Evolutionary conservation across 768 basidiomycete genomes (phyloP).

Genomic region (Boletus subcaerulescens): DNA sequence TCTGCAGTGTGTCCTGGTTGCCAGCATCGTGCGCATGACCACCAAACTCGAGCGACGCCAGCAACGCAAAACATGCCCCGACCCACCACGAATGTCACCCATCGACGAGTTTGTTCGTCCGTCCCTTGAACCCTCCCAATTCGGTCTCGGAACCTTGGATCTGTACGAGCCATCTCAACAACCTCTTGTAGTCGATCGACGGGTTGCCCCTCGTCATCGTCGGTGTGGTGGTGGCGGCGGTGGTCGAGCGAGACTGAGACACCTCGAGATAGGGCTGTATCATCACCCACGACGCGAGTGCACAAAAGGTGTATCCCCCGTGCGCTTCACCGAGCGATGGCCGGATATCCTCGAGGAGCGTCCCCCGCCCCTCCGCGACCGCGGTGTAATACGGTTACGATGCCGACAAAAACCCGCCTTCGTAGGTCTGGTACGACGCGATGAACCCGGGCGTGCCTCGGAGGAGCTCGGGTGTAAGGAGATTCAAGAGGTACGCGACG

Average conservation of each 20-base stretch:
- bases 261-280: conserved; percentile 53
- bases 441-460: conserved; percentile 75
- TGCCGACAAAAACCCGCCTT: conserved; percentile 88
- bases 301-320: conserved; percentile 96
- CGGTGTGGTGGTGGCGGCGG: neutral
- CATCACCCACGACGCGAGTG: conserved; percentile 80
- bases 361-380: conserved; percentile 4
- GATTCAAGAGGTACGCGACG: conserved; percentile 75
- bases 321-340: conserved; percentile 94
- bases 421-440: conserved; percentile 92
- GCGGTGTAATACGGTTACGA: conserved; percentile 64
- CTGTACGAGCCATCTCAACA: conserved; percentile 77
- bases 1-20: conserved; percentile 18
- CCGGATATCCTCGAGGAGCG: conserved; percentile 45
- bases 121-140: conserved; percentile 87
- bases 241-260: neutral
- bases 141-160: conserved; percentile 86
- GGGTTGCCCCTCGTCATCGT: conserved; percentile 23
- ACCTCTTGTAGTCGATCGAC: conserved; percentile 52
- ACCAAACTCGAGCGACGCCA: conserved; percentile 55
- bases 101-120: conserved; percentile 98
- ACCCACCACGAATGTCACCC: conserved; percentile 99
- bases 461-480: conserved; percentile 87
- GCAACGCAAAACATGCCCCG: conserved; percentile 78
- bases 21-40: neutral